Conservation (phyloP, 2,329 filamentous ascomycete genomes). For the Aureobasidium subglaciale region DNA sequence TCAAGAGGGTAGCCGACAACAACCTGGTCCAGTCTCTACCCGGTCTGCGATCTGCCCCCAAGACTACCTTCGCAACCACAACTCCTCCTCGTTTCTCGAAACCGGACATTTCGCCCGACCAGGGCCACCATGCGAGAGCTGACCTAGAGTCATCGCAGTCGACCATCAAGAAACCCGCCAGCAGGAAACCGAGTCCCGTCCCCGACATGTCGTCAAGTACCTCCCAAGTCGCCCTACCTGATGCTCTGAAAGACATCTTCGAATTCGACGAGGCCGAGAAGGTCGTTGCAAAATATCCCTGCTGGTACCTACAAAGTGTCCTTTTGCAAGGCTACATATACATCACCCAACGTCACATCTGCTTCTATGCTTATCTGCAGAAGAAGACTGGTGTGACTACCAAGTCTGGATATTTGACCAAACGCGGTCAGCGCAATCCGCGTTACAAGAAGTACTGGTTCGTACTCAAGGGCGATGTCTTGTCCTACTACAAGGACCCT, state of each 20-base stretch:
- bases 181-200: constrained; percentile 21
- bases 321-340: constrained; percentile 93
- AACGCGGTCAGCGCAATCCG: constrained; percentile 80
- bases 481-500: constrained; percentile 81
- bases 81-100: constrained; percentile 10
- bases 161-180: constrained; percentile 20
- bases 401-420: constrained; percentile 83
- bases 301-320: constrained; percentile 86
- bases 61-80: not conserved
- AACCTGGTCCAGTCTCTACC: constrained; percentile 61
- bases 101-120: constrained; percentile 51
- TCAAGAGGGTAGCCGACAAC: constrained; percentile 56
- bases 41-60: constrained; percentile 35
- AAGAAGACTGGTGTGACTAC: constrained; percentile 69
- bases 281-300: constrained; percentile 84
- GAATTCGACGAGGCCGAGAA: constrained; percentile 74
- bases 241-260: constrained; percentile 54
- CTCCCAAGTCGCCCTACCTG: constrained; percentile 13
- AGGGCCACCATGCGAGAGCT: constrained; percentile 58
- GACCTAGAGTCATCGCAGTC: constrained; percentile 24
- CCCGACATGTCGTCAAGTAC: constrained; percentile 16
- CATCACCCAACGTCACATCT: constrained; percentile 85
- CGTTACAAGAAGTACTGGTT: constrained; percentile 92
- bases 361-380: constrained; percentile 95
- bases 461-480: constrained; percentile 79